Conservation (phyloP, 202 grass and related monocot genomes). For the Eragrostis tef region DNA sequence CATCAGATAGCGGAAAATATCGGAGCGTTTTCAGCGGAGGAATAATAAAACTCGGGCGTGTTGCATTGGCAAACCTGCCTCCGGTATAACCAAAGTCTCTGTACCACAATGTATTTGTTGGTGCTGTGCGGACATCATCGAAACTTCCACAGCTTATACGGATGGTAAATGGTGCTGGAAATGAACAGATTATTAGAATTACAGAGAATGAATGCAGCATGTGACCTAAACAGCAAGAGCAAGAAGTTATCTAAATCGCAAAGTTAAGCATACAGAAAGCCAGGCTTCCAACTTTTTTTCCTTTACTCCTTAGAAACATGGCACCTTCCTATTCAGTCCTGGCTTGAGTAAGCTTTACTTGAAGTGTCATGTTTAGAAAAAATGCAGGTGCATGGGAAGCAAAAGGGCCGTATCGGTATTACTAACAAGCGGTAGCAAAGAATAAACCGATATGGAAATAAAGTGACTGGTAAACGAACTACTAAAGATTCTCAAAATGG, state of each 20-base stretch:
- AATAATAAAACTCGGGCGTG: slow-evolving; percentile 65
- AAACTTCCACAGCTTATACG: slow-evolving; percentile 95
- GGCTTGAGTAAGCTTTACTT: slow-evolving; percentile 36
- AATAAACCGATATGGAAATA: neutral
- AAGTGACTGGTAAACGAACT: neutral
- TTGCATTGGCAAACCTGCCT: slow-evolving; percentile 87
- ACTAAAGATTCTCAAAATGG: neutral
- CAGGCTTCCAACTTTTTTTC: slow-evolving; percentile 4
- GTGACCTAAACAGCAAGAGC: slow-evolving; percentile 1
- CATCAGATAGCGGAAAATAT: slow-evolving; percentile 87
- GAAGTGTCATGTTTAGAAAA: slow-evolving; percentile 28
- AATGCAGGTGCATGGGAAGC: neutral
- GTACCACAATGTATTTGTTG: slow-evolving; percentile 89
- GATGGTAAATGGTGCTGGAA: slow-evolving; percentile 82
- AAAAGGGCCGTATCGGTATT: neutral
- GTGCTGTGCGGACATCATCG: slow-evolving; percentile 67
- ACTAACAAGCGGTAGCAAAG: slow-evolving; percentile 8
- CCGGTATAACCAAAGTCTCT: slow-evolving; percentile 93
- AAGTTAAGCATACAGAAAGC: neutral
- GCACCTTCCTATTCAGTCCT: slow-evolving; percentile 16
- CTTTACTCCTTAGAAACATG: slow-evolving; percentile 13
- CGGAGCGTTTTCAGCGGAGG: slow-evolving; percentile 85
- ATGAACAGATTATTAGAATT: slow-evolving; percentile 40
- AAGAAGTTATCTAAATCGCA: neutral
- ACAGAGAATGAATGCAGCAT: slow-evolving; percentile 8